Evolutionary conservation across 1,284 basidiomycete species (phyloP).

Genomic region (Apiotrichum porosum): DNA sequence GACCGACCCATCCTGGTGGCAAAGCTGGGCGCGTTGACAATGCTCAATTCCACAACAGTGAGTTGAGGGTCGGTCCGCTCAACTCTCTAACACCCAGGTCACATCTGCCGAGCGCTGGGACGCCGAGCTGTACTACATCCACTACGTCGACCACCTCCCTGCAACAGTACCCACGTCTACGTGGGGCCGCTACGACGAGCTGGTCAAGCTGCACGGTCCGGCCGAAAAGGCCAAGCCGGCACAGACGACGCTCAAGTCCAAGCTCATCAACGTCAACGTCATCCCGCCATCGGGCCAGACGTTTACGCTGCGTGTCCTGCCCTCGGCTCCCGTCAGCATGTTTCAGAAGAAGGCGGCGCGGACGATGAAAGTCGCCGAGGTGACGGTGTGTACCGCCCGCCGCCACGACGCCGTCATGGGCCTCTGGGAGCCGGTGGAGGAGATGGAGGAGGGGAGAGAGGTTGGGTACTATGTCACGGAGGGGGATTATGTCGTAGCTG

Average conservation of each 20-base stretch:
- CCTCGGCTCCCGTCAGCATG: conserved; percentile 2
- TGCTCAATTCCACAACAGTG: conserved; percentile 67
- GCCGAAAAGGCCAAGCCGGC: background rate
- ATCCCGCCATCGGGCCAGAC: conserved; percentile 15
- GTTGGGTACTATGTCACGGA: conserved; percentile 20
- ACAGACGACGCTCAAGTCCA: conserved; percentile 21
- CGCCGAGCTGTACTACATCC: conserved; percentile 78
- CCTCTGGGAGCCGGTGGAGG: conserved; percentile 17
- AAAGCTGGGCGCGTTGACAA: conserved; percentile 59
- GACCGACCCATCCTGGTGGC: conserved; percentile 63
- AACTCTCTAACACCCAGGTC: conserved; percentile 53
- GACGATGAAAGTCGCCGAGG: conserved; percentile 1
- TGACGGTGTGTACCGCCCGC: conserved; percentile 8
- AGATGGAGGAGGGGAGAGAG: conserved; percentile 17
- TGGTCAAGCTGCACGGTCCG: conserved; percentile 20
- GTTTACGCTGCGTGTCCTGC: conserved; percentile 12
- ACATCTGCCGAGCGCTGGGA: conserved; percentile 70
- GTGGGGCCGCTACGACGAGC: conserved; percentile 32
- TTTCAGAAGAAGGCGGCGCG: conserved; percentile 7
- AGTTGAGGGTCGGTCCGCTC: conserved; percentile 30
- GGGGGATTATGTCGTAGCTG: conserved; percentile 13
- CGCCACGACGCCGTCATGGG: conserved; percentile 1
- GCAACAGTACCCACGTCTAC: background rate
- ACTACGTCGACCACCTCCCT: conserved; percentile 50
- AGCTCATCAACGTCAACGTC: conserved; percentile 23